Conservation (phyloP, 257 asterid genomes). For the Forsythia suspensa region DNA sequence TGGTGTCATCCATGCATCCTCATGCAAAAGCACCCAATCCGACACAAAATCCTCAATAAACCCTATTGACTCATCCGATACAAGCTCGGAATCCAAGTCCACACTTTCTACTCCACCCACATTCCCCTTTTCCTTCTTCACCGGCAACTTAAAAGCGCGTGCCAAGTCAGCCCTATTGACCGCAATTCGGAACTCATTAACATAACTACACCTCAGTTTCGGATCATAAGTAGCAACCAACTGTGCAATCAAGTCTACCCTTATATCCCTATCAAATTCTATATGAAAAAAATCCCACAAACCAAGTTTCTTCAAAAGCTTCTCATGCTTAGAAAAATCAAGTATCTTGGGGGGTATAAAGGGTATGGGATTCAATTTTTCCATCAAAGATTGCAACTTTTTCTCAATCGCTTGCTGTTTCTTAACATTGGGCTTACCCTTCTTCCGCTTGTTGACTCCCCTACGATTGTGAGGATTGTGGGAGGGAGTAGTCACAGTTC, state of each 20-base stretch:
- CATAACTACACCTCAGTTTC: slow-evolving; percentile 46
- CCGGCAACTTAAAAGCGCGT: slow-evolving; percentile 62
- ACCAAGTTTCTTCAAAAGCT: slow-evolving; percentile 59
- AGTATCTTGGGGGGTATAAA: slow-evolving; percentile 48
- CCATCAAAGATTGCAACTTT: slow-evolving; percentile 43
- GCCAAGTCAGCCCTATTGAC: slow-evolving; percentile 75
- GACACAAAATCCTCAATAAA: slow-evolving; percentile 54
- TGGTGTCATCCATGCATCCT: slow-evolving; percentile 78
- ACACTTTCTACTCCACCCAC: slow-evolving; percentile 41
- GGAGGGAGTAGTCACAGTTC: slow-evolving; percentile 32
- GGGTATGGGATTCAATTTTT: slow-evolving; percentile 64
- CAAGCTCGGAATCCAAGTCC: slow-evolving; percentile 46
- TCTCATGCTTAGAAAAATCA: slow-evolving; percentile 58
- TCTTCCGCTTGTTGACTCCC: slow-evolving; percentile 48
- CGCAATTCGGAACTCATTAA: slow-evolving; percentile 37
- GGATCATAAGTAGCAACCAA: slow-evolving; percentile 62
- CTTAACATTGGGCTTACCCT: slow-evolving; percentile 45
- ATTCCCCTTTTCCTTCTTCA: slow-evolving; percentile 53
- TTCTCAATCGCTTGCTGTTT: slow-evolving; percentile 54
- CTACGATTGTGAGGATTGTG: slow-evolving; percentile 19
- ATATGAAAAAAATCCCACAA: slow-evolving; percentile 80
- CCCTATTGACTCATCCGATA: slow-evolving; percentile 51
- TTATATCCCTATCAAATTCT: slow-evolving; percentile 54
- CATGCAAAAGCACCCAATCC: slow-evolving; percentile 78
- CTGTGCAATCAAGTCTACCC: slow-evolving; percentile 71